Base-by-base conservation (phyloP, 2,329 filamentous ascomycete genomes). In the Ascomycota sp. region DNA sequence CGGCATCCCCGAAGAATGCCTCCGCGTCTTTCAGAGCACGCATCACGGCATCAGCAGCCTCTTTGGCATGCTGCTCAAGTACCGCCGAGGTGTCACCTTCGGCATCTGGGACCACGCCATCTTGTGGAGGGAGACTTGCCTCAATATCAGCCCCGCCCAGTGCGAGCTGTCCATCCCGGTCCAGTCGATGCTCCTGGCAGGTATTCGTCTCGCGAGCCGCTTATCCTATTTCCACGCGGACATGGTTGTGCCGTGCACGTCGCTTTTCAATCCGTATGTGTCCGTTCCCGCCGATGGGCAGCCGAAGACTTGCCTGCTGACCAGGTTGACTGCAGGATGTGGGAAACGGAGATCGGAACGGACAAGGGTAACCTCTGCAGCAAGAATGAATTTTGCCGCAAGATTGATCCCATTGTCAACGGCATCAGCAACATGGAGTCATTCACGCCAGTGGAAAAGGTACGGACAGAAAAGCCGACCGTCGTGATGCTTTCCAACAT, bases 81-180 rank as follows among this genome's bases (percentile, higher is more conserved):
- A 72, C 40, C 68, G 68, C 48, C 58, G 65, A 24, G 61, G 63
- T 36, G 68, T 65, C 37, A 70, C 64, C 0, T 57, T 72, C 26
- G 66, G 70, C 40, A 68, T 73, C 37, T 73, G 68, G 68, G 68
- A 73, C 40, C 68, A 73, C 44, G 65, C 64, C 12, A 72, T 73
- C 39, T 64, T 61, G 31, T 72, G 67, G 67, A 56, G 68, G 39
- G 67, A 72, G 44, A 66, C 55, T 32, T 62, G 59, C 33, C 53
- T 62, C 27, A 61, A 58, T 41, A 53, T 63, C 27, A 62, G 57
- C 6, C 61, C 61, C 3, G 59, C 61, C 1, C 52, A 64, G 34
- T 63, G 57, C 44, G 56, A 58, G 33, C 52, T 63, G 3, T 55
- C 61, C 1, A 54, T 62, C 0, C 61, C 62, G 6, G 59, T 65